A percentile compares a stretch with the other conserved stretches of the same genome.
Evolutionary conservation across 108 stramenopile species (phyloP).

Genomic region (Skeletonema grethae): DNA sequence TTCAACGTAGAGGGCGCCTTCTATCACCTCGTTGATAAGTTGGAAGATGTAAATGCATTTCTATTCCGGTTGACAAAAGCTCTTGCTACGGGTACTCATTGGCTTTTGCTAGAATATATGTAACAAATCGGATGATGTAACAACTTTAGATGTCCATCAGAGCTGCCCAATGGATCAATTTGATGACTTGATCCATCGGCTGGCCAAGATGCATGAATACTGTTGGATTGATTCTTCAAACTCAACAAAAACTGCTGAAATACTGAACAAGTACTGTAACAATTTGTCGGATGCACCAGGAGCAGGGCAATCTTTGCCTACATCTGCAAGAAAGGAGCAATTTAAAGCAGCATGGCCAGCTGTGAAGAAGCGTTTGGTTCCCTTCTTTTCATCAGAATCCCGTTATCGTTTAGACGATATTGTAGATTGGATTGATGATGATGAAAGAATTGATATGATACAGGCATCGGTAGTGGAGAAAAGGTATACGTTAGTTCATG

Average conservation of each 20-base stretch:
- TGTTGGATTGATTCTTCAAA: constrained; percentile 24
- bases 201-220: constrained; percentile 27
- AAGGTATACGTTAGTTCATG: constrained; percentile 22
- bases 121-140: constrained; percentile 5
- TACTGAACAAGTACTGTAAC: constrained; percentile 4
- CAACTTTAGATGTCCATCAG: constrained; percentile 17
- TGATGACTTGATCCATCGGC: constrained; percentile 20
- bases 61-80: constrained; percentile 22
- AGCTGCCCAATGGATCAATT: constrained; percentile 20
- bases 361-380: constrained; percentile 17
- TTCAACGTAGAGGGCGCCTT: constrained; percentile 24
- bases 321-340: constrained; percentile 9
- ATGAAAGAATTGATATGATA: constrained; percentile 6
- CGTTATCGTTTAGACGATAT: constrained; percentile 5
- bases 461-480: neutral
- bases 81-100: constrained; percentile 17
- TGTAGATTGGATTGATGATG: constrained; percentile 13
- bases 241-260: neutral
- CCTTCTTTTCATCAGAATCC: neutral
- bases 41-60: constrained; percentile 1
- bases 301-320: constrained; percentile 10
- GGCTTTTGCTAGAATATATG: constrained; percentile 26
- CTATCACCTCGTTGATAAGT: constrained; percentile 17
- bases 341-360: constrained; percentile 22
- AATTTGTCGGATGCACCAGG: constrained; percentile 17